These are phyloP conservation scores for Amylostereum areolatum DNA, from an alignment of 1,284 basidiomycete species.

Conservation along the genomic window DNA sequence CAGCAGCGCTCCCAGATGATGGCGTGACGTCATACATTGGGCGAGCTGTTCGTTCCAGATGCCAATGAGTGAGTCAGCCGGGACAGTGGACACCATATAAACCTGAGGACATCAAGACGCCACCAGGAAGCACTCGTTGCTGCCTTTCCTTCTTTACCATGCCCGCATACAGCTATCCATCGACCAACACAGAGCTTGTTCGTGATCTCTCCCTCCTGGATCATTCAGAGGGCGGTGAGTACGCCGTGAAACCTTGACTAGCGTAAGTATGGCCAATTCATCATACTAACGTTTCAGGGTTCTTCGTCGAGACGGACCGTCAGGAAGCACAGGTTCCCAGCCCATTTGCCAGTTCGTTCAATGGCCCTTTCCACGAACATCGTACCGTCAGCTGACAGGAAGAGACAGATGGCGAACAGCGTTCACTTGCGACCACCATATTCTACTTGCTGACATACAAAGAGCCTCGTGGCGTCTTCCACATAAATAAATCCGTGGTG, in stretches of 20 bases:
- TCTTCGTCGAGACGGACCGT: constrained; percentile 34
- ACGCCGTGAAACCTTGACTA: neutral
- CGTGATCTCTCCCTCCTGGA: constrained; percentile 22
- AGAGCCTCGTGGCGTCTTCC: constrained; percentile 33
- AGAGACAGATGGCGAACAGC: constrained; percentile 19
- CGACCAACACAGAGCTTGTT: constrained; percentile 19
- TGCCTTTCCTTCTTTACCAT: too few relatives aligned
- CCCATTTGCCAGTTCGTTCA: constrained; percentile 30
- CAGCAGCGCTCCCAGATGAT: too few relatives aligned
- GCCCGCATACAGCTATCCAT: too few relatives aligned
- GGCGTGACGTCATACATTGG: too few relatives aligned
- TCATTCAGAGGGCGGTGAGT: constrained; percentile 33
- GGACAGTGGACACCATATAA: too few relatives aligned
- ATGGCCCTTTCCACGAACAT: too few relatives aligned
- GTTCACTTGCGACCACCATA: constrained; percentile 35
- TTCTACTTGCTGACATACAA: constrained; percentile 40
- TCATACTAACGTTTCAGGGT: constrained; percentile 22
- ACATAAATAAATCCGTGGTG: constrained; percentile 41
- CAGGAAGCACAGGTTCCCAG: constrained; percentile 26
- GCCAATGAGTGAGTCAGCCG: too few relatives aligned
- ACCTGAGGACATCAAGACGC: too few relatives aligned
- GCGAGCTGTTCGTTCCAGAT: too few relatives aligned
- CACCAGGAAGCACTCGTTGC: too few relatives aligned
- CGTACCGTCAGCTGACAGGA: too few relatives aligned
- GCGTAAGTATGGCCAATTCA: neutral